Percentiles rank a stretch among this genome's conserved stretches.
phyloP scores from a whole-genome alignment of 2,329 filamentous ascomycete genomes.

The Talaromyces sp. region DNA sequence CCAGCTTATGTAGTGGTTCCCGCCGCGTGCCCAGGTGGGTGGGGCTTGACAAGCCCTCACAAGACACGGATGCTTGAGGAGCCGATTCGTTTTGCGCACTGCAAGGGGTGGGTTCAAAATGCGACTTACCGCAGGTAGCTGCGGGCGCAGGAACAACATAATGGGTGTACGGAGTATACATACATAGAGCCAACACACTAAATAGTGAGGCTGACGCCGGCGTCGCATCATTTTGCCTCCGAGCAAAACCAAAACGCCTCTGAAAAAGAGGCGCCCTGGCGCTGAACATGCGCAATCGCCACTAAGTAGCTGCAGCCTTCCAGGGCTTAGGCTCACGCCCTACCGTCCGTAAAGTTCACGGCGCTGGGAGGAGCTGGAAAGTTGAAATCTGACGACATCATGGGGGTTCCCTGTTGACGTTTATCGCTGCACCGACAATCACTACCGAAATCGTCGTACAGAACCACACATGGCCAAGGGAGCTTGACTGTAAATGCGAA shows the following conservation, averaged over 20 bases:
- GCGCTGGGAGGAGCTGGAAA: neutral
- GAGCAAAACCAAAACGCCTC: neutral
- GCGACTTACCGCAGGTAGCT: constrained; percentile 16
- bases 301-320: constrained; percentile 33
- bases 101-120: constrained; percentile 17
- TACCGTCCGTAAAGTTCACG: neutral
- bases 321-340: constrained; percentile 40
- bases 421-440: constrained; percentile 6
- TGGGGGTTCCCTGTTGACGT: neutral
- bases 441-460: constrained; percentile 10
- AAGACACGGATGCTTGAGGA: constrained; percentile 1
- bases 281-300: constrained; percentile 14
- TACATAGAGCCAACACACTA: neutral
- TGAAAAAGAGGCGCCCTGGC: constrained; percentile 4
- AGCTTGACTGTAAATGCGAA: neutral
- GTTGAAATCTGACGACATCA: neutral
- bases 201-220: constrained; percentile 4
- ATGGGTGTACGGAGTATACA: neutral
- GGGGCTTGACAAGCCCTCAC: constrained; percentile 15
- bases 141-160: constrained; percentile 4
- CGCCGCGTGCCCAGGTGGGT: constrained; percentile 13
- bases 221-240: constrained; percentile 2
- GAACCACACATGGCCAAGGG: constrained; percentile 2
- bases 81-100: constrained; percentile 15
- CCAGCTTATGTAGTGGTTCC: constrained; percentile 15